These are phyloP conservation scores for Colletotrichum orbiculare DNA, from an alignment of 2,329 filamentous ascomycete species.

Conservation along the genomic window DNA sequence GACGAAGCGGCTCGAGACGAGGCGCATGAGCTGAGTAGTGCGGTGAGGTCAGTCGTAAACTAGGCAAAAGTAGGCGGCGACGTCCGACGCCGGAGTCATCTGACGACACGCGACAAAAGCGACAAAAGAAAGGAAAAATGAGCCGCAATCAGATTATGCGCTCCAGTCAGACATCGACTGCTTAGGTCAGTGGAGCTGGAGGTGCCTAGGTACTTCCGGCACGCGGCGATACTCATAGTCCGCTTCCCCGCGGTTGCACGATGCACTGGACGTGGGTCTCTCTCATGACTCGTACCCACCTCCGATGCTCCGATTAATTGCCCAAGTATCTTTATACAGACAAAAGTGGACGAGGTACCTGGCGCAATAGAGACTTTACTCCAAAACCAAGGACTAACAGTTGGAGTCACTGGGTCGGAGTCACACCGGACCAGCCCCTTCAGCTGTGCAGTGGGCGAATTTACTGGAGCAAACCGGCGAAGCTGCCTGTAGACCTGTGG, in stretches of 20 bases:
- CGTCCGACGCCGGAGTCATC: conserved; percentile 20
- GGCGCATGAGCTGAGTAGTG: conserved; percentile 11
- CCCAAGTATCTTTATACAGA: not conserved
- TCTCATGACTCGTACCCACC: conserved; percentile 22
- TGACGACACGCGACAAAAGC: not conserved
- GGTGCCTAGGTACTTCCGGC: not conserved
- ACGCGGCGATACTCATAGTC: conserved; percentile 7
- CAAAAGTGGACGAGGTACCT: not conserved
- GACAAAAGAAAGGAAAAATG: not conserved
- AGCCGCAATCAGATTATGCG: conserved; percentile 10
- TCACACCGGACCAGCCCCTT: conserved; percentile 4
- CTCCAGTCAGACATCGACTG: conserved; percentile 25
- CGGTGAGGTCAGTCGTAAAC: no score
- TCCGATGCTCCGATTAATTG: not conserved
- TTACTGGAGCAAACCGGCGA: no score
- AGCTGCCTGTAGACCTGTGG: no score
- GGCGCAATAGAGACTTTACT: not conserved
- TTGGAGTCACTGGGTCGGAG: conserved; percentile 18
- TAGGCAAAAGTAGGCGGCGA: conserved; percentile 1
- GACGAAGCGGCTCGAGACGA: conserved; percentile 14
- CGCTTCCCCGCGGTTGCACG: conserved; percentile 20
- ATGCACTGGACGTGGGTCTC: not conserved
- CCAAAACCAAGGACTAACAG: not conserved
- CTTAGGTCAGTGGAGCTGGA: not conserved
- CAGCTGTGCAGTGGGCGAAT: no score